A percentile compares a stretch with the other conserved stretches of the same genome.
These are phyloP conservation scores for Geotrichum ghanense DNA, from an alignment of 805 yeast genomes.

Conservation along the genomic window DNA sequence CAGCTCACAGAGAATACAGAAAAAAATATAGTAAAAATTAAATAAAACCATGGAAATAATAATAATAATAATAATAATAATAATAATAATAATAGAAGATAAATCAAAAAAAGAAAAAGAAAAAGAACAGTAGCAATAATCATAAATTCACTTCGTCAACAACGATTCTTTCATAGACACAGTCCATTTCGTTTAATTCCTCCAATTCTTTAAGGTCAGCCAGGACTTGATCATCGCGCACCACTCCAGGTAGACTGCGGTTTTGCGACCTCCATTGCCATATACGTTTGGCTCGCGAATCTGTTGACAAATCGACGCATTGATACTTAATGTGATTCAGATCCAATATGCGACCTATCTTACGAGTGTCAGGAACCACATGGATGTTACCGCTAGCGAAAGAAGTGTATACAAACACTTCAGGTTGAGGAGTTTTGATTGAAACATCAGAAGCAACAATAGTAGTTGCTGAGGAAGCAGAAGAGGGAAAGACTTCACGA, in stretches of 20 bases:
- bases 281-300: slow-evolving; percentile 69
- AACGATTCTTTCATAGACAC: slow-evolving; percentile 13
- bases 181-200: slow-evolving; percentile 59
- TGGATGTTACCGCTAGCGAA: slow-evolving; percentile 74
- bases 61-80: too few relatives aligned
- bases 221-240: slow-evolving; percentile 71
- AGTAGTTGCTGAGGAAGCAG: background rate
- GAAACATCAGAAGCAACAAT: too few relatives aligned
- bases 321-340: slow-evolving; percentile 62
- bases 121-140: too few relatives aligned
- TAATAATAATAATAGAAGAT: too few relatives aligned
- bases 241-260: slow-evolving; percentile 71
- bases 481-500: background rate
- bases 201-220: slow-evolving; percentile 82
- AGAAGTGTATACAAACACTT: slow-evolving; percentile 67
- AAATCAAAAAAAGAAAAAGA: too few relatives aligned
- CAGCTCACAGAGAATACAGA: too few relatives aligned
- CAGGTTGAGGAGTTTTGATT: slow-evolving; percentile 4
- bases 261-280: slow-evolving; percentile 68
- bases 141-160: too few relatives aligned
- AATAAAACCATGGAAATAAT: too few relatives aligned
- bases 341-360: slow-evolving; percentile 59
- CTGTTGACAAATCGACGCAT: slow-evolving; percentile 75
- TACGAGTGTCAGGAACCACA: slow-evolving; percentile 64
- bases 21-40: too few relatives aligned